Percentiles rank a stretch among this genome's conserved stretches.
Evolutionary conservation across 352 stramenopile genomes (phyloP).

Genomic region (Phytophthora cajani): DNA sequence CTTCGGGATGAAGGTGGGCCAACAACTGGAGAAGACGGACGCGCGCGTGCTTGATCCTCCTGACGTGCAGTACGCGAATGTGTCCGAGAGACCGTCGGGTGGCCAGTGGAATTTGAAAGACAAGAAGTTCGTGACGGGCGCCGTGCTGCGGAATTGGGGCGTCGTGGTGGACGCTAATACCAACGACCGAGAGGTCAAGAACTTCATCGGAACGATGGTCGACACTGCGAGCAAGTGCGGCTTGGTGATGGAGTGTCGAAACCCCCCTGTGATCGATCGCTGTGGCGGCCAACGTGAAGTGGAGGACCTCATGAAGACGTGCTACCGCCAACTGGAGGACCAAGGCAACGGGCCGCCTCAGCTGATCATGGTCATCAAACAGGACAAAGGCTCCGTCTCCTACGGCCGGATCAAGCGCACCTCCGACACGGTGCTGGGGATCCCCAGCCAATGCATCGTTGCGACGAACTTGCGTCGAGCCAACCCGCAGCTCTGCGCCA

Average conservation of each 20-base stretch:
- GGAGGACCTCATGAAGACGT: constrained; percentile 69
- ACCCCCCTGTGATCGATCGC: constrained; percentile 29
- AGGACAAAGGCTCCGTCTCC: constrained; percentile 37
- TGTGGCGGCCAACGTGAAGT: constrained; percentile 35
- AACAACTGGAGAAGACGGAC: constrained; percentile 53
- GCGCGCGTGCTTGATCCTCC: constrained; percentile 57
- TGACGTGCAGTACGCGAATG: constrained; percentile 63
- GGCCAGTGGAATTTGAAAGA: constrained; percentile 80
- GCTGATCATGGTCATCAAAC: constrained; percentile 64
- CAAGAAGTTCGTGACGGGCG: constrained; percentile 66
- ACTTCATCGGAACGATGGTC: constrained; percentile 50
- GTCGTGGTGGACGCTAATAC: constrained; percentile 53
- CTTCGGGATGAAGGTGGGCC: constrained; percentile 65
- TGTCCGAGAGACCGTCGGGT: constrained; percentile 62
- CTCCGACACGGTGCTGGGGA: constrained; percentile 66
- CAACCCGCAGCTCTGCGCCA: constrained; percentile 60
- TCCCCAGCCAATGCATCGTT: constrained; percentile 75
- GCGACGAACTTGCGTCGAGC: constrained; percentile 41
- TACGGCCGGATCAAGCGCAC: constrained; percentile 73
- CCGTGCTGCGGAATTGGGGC: constrained; percentile 54
- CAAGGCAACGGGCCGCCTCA: constrained; percentile 36
- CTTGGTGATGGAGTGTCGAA: constrained; percentile 40
- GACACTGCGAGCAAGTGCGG: constrained; percentile 40
- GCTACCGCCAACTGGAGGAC: constrained; percentile 45
- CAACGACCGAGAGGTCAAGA: constrained; percentile 32